Percentiles rank a stretch among this genome's conserved stretches.
These are phyloP conservation scores for Vaccinium macrocarpon DNA, from an alignment of 148 eudicot species.

Conservation along the genomic window DNA sequence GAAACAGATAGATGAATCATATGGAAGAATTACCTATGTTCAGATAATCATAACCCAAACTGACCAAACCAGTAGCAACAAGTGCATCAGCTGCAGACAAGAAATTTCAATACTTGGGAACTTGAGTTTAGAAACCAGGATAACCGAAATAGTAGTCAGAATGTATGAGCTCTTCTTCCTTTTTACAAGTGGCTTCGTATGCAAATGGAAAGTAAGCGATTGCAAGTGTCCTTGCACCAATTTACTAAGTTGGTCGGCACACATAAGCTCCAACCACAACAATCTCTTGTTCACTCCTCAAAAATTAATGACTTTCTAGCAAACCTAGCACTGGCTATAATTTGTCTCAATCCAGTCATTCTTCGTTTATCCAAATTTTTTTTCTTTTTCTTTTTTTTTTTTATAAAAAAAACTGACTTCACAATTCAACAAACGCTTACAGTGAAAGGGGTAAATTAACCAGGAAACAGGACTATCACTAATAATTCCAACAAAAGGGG, in stretches of 20 bases:
- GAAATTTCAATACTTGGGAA: neutral
- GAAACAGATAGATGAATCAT: conserved; percentile 7
- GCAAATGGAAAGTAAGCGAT: neutral
- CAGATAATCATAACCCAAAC: conserved; percentile 67
- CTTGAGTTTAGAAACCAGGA: neutral
- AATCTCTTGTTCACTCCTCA: neutral
- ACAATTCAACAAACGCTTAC: neutral
- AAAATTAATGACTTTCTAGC: neutral
- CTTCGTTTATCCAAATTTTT: neutral
- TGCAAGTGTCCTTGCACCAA: neutral
- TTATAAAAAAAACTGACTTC: no score
- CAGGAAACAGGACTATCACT: neutral
- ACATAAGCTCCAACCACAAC: neutral
- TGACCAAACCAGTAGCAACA: conserved; percentile 78
- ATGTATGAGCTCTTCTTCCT: neutral
- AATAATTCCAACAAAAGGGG: conserved; percentile 65
- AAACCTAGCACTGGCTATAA: neutral
- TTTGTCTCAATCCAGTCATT: neutral
- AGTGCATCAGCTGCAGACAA: conserved; percentile 83
- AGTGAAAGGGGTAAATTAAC: neutral
- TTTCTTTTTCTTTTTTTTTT: no score
- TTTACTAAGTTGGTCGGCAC: neutral
- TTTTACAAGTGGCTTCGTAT: neutral
- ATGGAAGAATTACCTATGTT: conserved; percentile 66
- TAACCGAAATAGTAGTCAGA: neutral